Evolutionary conservation across 164 flowering plant genomes (phyloP).

Genomic region (Macadamia integrifolia): DNA sequence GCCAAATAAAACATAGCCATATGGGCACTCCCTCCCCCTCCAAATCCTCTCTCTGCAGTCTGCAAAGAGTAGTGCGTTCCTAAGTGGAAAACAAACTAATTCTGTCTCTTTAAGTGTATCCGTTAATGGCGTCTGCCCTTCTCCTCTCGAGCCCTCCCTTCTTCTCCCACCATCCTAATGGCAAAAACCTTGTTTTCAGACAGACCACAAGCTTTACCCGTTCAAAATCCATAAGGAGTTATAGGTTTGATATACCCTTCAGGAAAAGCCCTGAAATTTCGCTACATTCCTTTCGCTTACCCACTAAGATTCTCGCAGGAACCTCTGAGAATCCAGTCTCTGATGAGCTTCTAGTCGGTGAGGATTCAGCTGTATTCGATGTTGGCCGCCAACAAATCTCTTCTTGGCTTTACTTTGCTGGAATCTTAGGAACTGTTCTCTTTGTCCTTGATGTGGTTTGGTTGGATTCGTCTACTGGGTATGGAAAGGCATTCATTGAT

Average conservation of each 20-base stretch:
- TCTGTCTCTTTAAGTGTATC: too few relatives aligned
- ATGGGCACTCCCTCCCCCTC: background rate
- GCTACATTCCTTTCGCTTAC: background rate
- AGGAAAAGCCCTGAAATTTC: background rate
- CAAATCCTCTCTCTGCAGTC: background rate
- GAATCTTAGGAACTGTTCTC: constrained; percentile 66
- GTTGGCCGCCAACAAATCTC: constrained; percentile 58
- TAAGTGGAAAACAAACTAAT: too few relatives aligned
- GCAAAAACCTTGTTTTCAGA: background rate
- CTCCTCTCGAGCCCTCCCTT: constrained; percentile 10
- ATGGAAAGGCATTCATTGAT: constrained; percentile 55
- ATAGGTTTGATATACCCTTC: background rate
- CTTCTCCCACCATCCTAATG: constrained; percentile 6
- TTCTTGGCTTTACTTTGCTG: constrained; percentile 79
- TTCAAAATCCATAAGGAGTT: constrained; percentile 4
- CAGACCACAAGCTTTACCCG: background rate
- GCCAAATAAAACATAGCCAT: background rate
- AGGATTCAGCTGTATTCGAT: constrained; percentile 78
- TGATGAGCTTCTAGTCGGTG: constrained; percentile 40
- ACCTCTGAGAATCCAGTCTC: constrained; percentile 15
- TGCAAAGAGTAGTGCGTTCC: background rate
- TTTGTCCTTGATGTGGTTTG: constrained; percentile 60
- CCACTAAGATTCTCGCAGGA: constrained; percentile 13
- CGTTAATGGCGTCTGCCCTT: constrained; percentile 26
- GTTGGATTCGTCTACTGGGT: constrained; percentile 77